Evolutionary conservation across 306 rosid species (phyloP).

Genomic region (Hippophae gyantsensis): DNA sequence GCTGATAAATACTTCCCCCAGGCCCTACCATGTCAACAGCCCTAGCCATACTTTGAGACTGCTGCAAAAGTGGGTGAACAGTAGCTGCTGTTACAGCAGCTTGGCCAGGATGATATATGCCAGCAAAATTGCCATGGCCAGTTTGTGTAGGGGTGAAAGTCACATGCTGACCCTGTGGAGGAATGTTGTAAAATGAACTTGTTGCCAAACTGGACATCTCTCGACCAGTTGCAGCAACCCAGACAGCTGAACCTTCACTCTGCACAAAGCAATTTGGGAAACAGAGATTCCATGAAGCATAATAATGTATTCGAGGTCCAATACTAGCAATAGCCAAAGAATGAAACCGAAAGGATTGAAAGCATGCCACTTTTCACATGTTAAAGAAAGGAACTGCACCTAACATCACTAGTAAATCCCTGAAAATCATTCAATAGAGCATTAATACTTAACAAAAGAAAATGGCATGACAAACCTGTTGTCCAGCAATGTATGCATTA

Average conservation of each 20-base stretch:
- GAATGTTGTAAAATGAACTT: constrained; percentile 84
- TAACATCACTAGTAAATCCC: not conserved
- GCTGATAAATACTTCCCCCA: constrained; percentile 86
- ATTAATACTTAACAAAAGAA: not conserved
- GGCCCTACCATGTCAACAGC: constrained; percentile 92
- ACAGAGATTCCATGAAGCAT: not conserved
- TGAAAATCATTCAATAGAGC: no score
- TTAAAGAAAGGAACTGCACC: not conserved
- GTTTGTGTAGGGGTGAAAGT: constrained; percentile 83
- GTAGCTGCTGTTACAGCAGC: constrained; percentile 55
- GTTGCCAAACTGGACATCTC: constrained; percentile 66
- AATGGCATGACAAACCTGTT: constrained; percentile 55
- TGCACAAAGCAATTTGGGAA: constrained; percentile 25
- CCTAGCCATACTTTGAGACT: constrained; percentile 88
- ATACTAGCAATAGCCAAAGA: not conserved
- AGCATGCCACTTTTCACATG: not conserved
- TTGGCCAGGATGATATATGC: constrained; percentile 90
- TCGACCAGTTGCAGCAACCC: constrained; percentile 93
- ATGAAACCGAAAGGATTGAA: not conserved
- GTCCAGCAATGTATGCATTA: constrained; percentile 72
- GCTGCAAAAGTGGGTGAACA: constrained; percentile 90
- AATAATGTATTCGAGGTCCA: not conserved
- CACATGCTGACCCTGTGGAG: constrained; percentile 80
- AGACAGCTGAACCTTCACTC: constrained; percentile 88
- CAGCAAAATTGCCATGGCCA: constrained; percentile 70